phyloP scores from a whole-genome alignment of 805 yeast species.

The Yarrowia deformans region DNA sequence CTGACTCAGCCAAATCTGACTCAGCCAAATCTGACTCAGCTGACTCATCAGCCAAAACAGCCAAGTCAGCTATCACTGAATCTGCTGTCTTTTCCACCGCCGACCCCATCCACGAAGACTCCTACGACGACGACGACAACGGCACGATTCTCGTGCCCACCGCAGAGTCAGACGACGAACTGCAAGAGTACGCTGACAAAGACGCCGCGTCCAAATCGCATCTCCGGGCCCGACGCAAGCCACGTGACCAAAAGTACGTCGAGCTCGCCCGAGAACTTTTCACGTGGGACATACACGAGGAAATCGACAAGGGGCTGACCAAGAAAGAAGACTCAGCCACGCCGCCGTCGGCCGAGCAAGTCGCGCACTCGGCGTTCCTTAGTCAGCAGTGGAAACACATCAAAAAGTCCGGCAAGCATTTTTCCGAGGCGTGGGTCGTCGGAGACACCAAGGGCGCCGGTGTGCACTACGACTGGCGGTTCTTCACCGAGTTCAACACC shows the following conservation, averaged over 20 bases:
- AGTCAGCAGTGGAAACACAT: conserved; percentile 7
- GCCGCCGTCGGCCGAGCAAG: background rate
- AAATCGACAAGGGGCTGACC: conserved; percentile 4
- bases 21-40: too few relatives aligned
- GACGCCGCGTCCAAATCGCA: background rate
- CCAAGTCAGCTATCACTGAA: background rate
- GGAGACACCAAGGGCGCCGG: conserved; percentile 12
- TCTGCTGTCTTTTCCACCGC: background rate
- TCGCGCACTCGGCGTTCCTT: background rate
- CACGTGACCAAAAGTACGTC: background rate
- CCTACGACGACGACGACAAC: conserved; percentile 24
- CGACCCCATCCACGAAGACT: conserved; percentile 5
- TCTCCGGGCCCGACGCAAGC: background rate
- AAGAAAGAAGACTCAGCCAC: background rate
- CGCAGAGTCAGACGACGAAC: background rate
- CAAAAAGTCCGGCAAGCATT: conserved; percentile 24
- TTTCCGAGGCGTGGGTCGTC: conserved; percentile 29
- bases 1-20: too few relatives aligned
- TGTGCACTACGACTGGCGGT: conserved; percentile 68
- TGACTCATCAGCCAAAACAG: too few relatives aligned
- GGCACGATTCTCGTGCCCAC: conserved; percentile 10
- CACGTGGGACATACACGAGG: conserved; percentile 17
- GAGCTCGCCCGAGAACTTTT: background rate
- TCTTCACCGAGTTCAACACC: conserved; percentile 58
- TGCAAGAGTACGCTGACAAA: background rate